These are phyloP conservation scores for Fusarium metavorans DNA, from an alignment of 2,329 filamentous ascomycete genomes.

Conservation along the genomic window DNA sequence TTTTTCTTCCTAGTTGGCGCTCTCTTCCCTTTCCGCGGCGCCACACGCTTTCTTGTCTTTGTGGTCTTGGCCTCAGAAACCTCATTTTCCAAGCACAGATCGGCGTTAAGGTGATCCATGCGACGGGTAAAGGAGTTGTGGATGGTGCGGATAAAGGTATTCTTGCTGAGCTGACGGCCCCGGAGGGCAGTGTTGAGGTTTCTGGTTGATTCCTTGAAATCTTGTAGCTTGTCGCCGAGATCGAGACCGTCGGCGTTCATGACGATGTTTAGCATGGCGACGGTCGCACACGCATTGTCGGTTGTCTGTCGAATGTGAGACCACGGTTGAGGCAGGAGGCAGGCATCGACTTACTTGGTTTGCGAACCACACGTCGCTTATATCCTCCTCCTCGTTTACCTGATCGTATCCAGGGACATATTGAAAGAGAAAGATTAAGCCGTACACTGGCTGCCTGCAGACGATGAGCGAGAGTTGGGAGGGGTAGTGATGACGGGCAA, in stretches of 20 bases:
- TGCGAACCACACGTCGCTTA: slow-evolving; percentile 85
- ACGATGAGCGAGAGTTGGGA: slow-evolving; percentile 14
- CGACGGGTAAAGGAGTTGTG: slow-evolving; percentile 91
- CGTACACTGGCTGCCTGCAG: slow-evolving; percentile 78
- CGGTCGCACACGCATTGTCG: slow-evolving; percentile 89
- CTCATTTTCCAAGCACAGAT: slow-evolving; percentile 73
- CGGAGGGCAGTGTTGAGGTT: slow-evolving; percentile 77
- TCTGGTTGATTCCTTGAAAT: slow-evolving; percentile 80
- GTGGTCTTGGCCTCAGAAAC: slow-evolving; percentile 54
- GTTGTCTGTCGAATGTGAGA: slow-evolving; percentile 68
- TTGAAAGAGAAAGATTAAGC: slow-evolving; percentile 89
- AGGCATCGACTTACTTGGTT: slow-evolving; percentile 76
- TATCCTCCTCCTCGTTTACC: slow-evolving; percentile 66
- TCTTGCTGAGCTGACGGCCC: slow-evolving; percentile 80
- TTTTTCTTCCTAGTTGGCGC: slow-evolving; percentile 50
- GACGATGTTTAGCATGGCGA: slow-evolving; percentile 91
- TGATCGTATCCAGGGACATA: slow-evolving; percentile 68
- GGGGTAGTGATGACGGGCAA: not conserved
- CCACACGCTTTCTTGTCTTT: slow-evolving; percentile 46
- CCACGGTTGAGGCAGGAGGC: not conserved
- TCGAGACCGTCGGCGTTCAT: slow-evolving; percentile 80
- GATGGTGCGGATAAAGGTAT: slow-evolving; percentile 80
- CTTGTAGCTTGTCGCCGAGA: slow-evolving; percentile 76
- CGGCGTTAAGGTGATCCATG: slow-evolving; percentile 80
- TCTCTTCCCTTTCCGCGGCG: slow-evolving; percentile 52